Conservation (phyloP, 305 asterid species). For the Lippia alba region DNA sequence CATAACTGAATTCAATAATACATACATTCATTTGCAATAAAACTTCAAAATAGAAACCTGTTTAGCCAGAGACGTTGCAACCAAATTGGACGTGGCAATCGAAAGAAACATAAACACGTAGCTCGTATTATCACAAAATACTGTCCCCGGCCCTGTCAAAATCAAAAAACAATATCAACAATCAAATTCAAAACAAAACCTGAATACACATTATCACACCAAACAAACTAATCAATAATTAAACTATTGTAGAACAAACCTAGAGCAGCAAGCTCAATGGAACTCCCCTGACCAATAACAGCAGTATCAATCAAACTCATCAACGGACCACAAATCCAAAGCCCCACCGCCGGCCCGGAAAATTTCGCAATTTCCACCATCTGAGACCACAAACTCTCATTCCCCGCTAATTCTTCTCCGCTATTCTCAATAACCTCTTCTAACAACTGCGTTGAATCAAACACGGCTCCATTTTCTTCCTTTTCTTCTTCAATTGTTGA, state of each 20-base stretch:
- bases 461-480: constrained; percentile 42
- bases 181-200: neutral
- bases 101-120: constrained; percentile 95
- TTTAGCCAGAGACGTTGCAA: constrained; percentile 88
- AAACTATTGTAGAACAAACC: constrained; percentile 43
- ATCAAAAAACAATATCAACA: constrained; percentile 1
- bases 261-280: constrained; percentile 92
- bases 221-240: neutral
- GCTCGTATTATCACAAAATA: constrained; percentile 79
- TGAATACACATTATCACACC: neutral
- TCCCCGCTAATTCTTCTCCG: constrained; percentile 49
- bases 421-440: constrained; percentile 35
- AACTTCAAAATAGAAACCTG: constrained; percentile 53
- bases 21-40: too few relatives aligned
- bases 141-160: constrained; percentile 90
- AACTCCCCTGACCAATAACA: constrained; percentile 89
- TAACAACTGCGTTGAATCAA: constrained; percentile 31
- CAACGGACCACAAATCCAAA: constrained; percentile 91
- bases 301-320: constrained; percentile 98
- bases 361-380: constrained; percentile 83
- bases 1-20: neutral
- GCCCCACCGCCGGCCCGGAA: constrained; percentile 94
- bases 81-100: constrained; percentile 93
- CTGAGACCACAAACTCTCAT: constrained; percentile 73
- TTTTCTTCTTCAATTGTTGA: constrained; percentile 43